phyloP scores from a whole-genome alignment of 805 yeast genomes.

The Nakazawaea ishiwadae region DNA sequence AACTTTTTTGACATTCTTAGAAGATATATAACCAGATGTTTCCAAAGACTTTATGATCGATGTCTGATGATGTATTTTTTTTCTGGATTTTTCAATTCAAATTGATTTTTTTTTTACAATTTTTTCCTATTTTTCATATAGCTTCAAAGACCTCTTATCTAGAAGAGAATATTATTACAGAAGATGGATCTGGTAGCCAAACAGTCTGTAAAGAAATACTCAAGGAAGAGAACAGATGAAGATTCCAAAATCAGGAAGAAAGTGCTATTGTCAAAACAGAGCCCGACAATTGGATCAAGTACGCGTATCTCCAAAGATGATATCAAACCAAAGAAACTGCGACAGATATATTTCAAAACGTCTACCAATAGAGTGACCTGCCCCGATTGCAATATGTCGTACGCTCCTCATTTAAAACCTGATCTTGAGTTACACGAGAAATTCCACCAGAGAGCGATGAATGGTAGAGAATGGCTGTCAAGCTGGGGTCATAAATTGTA shows the following conservation, averaged over 20 bases:
- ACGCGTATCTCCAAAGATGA: constrained; percentile 1
- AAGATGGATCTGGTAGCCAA: no score
- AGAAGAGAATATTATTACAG: not conserved
- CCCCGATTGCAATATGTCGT: constrained; percentile 50
- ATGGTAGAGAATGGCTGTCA: constrained; percentile 46
- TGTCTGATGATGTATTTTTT: no score
- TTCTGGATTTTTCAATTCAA: not conserved
- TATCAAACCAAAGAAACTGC: constrained; percentile 1
- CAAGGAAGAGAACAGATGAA: not conserved
- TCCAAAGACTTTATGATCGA: no score
- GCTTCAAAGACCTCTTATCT: no score
- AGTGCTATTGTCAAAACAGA: no score
- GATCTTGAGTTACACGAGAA: constrained; percentile 45
- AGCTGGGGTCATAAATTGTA: constrained; percentile 28
- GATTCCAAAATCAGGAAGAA: not conserved
- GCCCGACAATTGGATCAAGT: no score
- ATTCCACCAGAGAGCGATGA: constrained; percentile 44
- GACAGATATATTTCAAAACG: constrained; percentile 18
- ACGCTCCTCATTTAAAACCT: constrained; percentile 30
- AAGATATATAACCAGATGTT: no score
- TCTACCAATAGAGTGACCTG: constrained; percentile 30
- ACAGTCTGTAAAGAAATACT: no score
- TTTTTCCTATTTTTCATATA: not conserved
- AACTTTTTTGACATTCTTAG: constrained; percentile 12
- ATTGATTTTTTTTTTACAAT: not conserved